phyloP scores from a whole-genome alignment of 331 rosid species.

The Pyracantha coccinea region DNA sequence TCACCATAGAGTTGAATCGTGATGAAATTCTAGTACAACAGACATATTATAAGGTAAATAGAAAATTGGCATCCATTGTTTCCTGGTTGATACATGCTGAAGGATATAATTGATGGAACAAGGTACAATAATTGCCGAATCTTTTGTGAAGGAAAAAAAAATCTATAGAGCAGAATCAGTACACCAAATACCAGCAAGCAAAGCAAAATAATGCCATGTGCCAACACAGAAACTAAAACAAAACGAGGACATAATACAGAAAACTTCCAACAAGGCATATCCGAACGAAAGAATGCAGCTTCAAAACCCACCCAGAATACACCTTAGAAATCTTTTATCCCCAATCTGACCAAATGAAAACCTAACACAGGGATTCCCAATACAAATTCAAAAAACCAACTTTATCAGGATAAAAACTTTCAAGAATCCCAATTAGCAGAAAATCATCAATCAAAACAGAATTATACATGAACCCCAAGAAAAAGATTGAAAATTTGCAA shows the following conservation, averaged over 20 bases:
- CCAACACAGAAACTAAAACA: neutral
- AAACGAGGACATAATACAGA: neutral
- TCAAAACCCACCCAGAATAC: conserved; percentile 2
- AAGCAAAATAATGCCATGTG: neutral
- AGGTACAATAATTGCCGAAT: neutral
- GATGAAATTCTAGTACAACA: neutral
- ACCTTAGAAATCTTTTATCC: neutral
- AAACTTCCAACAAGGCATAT: conserved; percentile 3
- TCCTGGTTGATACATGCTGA: neutral
- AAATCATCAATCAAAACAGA: neutral
- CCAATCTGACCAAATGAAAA: neutral
- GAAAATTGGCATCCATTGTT: neutral
- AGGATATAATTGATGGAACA: neutral
- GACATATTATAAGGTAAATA: neutral
- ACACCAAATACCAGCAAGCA: too few species aligned
- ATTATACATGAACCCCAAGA: neutral
- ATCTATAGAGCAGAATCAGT: neutral
- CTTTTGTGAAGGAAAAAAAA: neutral
- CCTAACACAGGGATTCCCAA: neutral
- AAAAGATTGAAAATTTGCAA: neutral
- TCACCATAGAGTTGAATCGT: too few species aligned
- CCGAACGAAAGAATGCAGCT: neutral
- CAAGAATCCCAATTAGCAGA: neutral
- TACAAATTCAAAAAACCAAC: neutral
- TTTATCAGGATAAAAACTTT: neutral